Conservation (phyloP, 2,329 filamentous ascomycete genomes). For the Penicillium sp. region DNA sequence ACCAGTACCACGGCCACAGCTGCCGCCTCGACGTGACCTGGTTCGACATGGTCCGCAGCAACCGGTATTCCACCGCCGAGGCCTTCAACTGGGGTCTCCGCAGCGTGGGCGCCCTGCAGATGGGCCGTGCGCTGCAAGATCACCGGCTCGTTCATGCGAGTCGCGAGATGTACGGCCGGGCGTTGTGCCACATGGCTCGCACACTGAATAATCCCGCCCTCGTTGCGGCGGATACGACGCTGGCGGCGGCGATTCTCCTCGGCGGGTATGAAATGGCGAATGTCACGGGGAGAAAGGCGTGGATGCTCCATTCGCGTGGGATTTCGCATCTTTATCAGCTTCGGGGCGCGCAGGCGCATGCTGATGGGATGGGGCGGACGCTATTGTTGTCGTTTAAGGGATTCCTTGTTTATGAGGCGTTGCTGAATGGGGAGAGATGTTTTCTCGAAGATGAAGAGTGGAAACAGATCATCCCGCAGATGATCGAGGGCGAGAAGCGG, state of each 20-base stretch:
- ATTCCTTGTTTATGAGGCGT: slow-evolving; percentile 22
- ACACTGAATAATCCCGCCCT: slow-evolving; percentile 13
- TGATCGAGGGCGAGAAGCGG: slow-evolving; percentile 8
- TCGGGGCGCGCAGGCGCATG: slow-evolving; percentile 19
- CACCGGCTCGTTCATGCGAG: slow-evolving; percentile 14
- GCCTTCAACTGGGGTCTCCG: slow-evolving; percentile 15
- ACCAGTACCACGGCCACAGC: slow-evolving; percentile 16
- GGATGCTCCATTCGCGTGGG: slow-evolving; percentile 24
- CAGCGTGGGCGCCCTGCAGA: slow-evolving; percentile 15
- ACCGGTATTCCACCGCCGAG: slow-evolving; percentile 5
- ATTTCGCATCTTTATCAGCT: slow-evolving; percentile 17
- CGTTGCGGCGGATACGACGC: slow-evolving; percentile 16
- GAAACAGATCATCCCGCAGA: slow-evolving; percentile 15
- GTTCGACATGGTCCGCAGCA: slow-evolving; percentile 20
- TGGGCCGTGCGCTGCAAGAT: slow-evolving; percentile 18
- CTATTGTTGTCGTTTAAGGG: slow-evolving; percentile 22
- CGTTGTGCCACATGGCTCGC: slow-evolving; percentile 10
- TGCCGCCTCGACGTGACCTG: slow-evolving; percentile 20
- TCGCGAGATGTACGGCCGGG: slow-evolving; percentile 22
- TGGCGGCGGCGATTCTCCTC: slow-evolving; percentile 21
- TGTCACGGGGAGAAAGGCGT: slow-evolving; percentile 14
- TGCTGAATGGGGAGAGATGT: slow-evolving; percentile 18
- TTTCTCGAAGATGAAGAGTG: slow-evolving; percentile 22
- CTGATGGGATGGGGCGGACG: slow-evolving; percentile 19
- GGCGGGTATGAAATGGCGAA: slow-evolving; percentile 24